These are phyloP conservation scores for Psidium friedrichsthalianum DNA, from an alignment of 345 rosid genomes.

Conservation along the genomic window DNA sequence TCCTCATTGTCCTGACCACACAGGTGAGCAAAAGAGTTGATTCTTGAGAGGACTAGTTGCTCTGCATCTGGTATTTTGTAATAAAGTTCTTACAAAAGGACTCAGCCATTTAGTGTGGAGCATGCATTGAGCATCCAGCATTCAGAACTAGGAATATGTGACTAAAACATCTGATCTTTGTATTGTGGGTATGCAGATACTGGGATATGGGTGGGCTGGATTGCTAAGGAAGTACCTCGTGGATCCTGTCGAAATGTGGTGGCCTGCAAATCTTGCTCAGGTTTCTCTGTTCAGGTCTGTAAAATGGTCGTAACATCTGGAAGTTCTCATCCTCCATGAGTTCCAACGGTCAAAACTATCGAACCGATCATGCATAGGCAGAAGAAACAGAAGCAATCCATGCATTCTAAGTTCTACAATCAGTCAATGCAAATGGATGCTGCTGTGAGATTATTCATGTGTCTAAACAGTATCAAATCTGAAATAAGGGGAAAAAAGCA, in stretches of 20 bases:
- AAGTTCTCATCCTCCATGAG: not conserved
- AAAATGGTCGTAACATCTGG: not conserved
- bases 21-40: slow-evolving; percentile 32
- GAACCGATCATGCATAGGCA: not conserved
- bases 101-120: not conserved
- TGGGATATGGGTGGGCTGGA: slow-evolving; percentile 99
- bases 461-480: not conserved
- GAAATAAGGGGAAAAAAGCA: not conserved
- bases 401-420: not conserved
- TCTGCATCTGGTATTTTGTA: not conserved
- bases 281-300: slow-evolving; percentile 82
- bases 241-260: slow-evolving; percentile 98
- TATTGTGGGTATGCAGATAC: slow-evolving; percentile 23
- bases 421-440: not conserved
- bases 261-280: slow-evolving; percentile 96
- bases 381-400: not conserved
- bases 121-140: not conserved
- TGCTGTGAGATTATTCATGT: not conserved
- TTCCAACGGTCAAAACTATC: not conserved
- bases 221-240: slow-evolving; percentile 85
- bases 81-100: not conserved
- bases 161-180: not conserved
- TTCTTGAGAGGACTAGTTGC: not conserved
- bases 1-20: slow-evolving; percentile 76
- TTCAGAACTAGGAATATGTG: not conserved